Evolutionary conservation across 2,329 filamentous ascomycete genomes (phyloP).

Genomic region (Mycocentrospora acerina): DNA sequence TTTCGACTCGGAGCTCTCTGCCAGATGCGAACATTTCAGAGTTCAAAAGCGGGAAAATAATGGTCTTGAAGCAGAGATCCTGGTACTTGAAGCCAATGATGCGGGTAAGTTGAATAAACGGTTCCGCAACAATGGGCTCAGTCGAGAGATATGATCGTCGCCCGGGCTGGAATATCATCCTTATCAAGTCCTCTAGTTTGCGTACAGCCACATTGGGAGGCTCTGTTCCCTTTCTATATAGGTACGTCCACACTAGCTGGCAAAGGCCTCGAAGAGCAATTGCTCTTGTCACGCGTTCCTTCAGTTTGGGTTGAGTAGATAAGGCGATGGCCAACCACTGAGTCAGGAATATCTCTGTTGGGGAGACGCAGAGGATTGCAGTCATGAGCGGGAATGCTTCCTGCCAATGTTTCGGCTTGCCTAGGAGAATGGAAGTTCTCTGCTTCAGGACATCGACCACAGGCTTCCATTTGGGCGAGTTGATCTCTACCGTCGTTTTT

Average conservation of each 20-base stretch:
- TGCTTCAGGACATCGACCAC: slow-evolving; percentile 78
- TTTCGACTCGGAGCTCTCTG: slow-evolving; percentile 83
- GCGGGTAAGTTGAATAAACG: slow-evolving; percentile 88
- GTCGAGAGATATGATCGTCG: slow-evolving; percentile 80
- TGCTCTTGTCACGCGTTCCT: slow-evolving; percentile 76
- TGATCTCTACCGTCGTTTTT: slow-evolving; percentile 74
- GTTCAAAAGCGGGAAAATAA: slow-evolving; percentile 95
- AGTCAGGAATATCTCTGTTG: slow-evolving; percentile 75
- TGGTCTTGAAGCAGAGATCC: slow-evolving; percentile 86
- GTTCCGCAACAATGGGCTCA: slow-evolving; percentile 81
- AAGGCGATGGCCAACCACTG: slow-evolving; percentile 86
- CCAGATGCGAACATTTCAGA: slow-evolving; percentile 78
- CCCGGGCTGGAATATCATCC: slow-evolving; percentile 76
- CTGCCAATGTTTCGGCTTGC: slow-evolving; percentile 90
- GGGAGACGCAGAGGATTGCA: slow-evolving; percentile 83
- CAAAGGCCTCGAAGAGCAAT: slow-evolving; percentile 87
- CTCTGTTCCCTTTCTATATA: slow-evolving; percentile 77
- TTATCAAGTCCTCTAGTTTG: slow-evolving; percentile 88
- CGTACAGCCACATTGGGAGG: slow-evolving; percentile 65
- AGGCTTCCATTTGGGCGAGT: slow-evolving; percentile 80
- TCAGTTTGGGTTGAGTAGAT: slow-evolving; percentile 76
- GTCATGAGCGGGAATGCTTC: slow-evolving; percentile 86
- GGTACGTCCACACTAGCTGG: slow-evolving; percentile 88
- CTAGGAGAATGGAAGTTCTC: slow-evolving; percentile 78
- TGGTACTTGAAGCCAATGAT: slow-evolving; percentile 93